A percentile compares a stretch with the other conserved stretches of the same genome.
These are phyloP conservation scores for Mycena olivaceomarginata DNA, from an alignment of 768 basidiomycete genomes.

Conservation along the genomic window DNA sequence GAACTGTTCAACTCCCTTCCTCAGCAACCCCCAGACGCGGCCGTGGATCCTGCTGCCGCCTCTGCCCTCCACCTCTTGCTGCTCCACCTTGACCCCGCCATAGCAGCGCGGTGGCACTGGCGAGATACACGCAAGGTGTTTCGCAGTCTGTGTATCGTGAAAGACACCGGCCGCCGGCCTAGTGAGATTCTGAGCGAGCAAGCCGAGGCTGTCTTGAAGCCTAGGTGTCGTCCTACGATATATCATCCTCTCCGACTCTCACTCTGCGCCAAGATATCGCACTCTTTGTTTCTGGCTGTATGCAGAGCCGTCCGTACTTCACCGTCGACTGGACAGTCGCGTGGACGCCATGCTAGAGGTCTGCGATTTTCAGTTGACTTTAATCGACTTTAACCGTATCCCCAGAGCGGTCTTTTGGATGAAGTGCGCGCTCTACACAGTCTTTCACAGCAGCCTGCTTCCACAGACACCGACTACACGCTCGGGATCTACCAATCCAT, in stretches of 20 bases:
- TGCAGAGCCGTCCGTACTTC: conserved; percentile 77
- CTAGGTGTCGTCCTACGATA: conserved; percentile 66
- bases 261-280: conserved; percentile 75
- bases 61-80: conserved; percentile 83
- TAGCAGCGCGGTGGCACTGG: conserved; percentile 97
- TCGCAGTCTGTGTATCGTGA: conserved; percentile 85
- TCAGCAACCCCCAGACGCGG: conserved; percentile 73
- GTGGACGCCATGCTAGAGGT: conserved; percentile 96
- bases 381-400: conserved; percentile 12
- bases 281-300: conserved; percentile 96
- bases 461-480: conserved; percentile 73
- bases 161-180: conserved; percentile 77
- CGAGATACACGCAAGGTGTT: conserved; percentile 93
- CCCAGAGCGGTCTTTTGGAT: conserved; percentile 84
- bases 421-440: conserved; percentile 79
- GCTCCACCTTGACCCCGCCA: conserved; percentile 77
- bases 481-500: conserved; percentile 96
- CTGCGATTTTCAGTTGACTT: conserved; percentile 37
- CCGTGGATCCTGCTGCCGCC: conserved; percentile 71
- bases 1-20: conserved; percentile 77
- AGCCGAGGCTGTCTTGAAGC: conserved; percentile 62
- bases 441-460: conserved; percentile 24
- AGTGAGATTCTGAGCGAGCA: conserved; percentile 85
- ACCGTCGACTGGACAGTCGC: conserved; percentile 82
- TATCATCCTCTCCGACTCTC: background rate